These are phyloP conservation scores for Pichia sporocuriosa DNA, from an alignment of 805 yeast species.

Conservation along the genomic window DNA sequence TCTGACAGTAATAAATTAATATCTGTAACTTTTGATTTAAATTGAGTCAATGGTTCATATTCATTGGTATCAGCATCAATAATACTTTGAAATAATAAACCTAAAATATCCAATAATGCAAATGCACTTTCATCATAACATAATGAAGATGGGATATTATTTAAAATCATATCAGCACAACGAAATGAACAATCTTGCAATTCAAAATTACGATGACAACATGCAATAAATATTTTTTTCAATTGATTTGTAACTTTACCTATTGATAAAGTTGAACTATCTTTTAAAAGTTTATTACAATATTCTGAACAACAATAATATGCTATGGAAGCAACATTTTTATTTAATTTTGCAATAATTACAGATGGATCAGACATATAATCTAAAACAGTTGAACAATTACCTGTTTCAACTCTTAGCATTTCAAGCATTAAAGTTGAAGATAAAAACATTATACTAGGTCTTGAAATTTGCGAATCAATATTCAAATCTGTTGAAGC, in stretches of 20 bases:
- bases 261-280: slow-evolving; percentile 48
- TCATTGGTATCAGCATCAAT: slow-evolving; percentile 77
- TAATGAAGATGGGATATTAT: slow-evolving; percentile 65
- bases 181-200: slow-evolving; percentile 76
- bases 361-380: slow-evolving; percentile 87
- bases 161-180: slow-evolving; percentile 64
- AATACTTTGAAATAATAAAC: slow-evolving; percentile 70
- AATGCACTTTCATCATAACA: slow-evolving; percentile 70
- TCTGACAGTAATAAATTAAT: slow-evolving; percentile 61
- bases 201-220: slow-evolving; percentile 72
- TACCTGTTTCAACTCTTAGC: slow-evolving; percentile 71
- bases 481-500: slow-evolving; percentile 29
- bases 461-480: slow-evolving; percentile 50
- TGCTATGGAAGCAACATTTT: slow-evolving; percentile 60
- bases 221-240: slow-evolving; percentile 54
- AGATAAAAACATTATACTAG: slow-evolving; percentile 81
- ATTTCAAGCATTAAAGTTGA: slow-evolving; percentile 76
- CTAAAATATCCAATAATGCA: slow-evolving; percentile 73
- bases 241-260: slow-evolving; percentile 61
- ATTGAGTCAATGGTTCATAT: slow-evolving; percentile 77
- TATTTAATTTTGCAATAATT: slow-evolving; percentile 58
- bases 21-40: slow-evolving; percentile 37
- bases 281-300: slow-evolving; percentile 47
- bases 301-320: slow-evolving; percentile 52
- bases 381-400: slow-evolving; percentile 65